phyloP scores from a whole-genome alignment of 2,329 filamentous ascomycete species.

The Delphinella strobiligena region DNA sequence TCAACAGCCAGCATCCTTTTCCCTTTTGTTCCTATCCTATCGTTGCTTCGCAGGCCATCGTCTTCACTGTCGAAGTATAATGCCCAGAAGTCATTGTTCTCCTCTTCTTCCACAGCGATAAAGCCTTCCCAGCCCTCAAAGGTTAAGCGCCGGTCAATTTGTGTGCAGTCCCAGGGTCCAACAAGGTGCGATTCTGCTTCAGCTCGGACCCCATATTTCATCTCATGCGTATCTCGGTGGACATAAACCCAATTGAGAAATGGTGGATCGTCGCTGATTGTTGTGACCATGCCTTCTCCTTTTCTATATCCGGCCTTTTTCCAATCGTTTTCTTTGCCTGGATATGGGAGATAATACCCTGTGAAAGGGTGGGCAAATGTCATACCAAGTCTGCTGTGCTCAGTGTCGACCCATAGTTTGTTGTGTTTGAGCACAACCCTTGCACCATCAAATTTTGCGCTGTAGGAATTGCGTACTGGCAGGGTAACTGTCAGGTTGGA shows the following conservation, averaged over 20 bases:
- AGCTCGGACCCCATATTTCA: constrained; percentile 55
- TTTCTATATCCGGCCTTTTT: constrained; percentile 12
- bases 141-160: constrained; percentile 42
- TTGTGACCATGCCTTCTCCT: constrained; percentile 38
- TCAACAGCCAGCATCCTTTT: constrained; percentile 20
- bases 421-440: constrained; percentile 18
- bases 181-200: constrained; percentile 61
- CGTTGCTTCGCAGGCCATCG: constrained; percentile 25
- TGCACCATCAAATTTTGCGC: constrained; percentile 17
- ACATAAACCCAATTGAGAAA: constrained; percentile 59
- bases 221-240: constrained; percentile 46
- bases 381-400: constrained; percentile 11
- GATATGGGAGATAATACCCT: constrained; percentile 39
- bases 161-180: constrained; percentile 72
- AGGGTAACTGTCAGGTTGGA: constrained; percentile 19
- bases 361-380: constrained; percentile 31
- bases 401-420: constrained; percentile 11
- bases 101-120: constrained; percentile 42
- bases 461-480: constrained; percentile 15
- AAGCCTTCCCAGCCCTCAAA: constrained; percentile 47
- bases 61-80: constrained; percentile 39
- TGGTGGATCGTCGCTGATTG: constrained; percentile 42
- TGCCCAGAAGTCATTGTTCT: constrained; percentile 31
- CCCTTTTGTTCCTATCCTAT: constrained; percentile 13
- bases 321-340: constrained; percentile 28